Base-by-base conservation (phyloP, 148 eudicot species). In the Arbutus unedo region DNA sequence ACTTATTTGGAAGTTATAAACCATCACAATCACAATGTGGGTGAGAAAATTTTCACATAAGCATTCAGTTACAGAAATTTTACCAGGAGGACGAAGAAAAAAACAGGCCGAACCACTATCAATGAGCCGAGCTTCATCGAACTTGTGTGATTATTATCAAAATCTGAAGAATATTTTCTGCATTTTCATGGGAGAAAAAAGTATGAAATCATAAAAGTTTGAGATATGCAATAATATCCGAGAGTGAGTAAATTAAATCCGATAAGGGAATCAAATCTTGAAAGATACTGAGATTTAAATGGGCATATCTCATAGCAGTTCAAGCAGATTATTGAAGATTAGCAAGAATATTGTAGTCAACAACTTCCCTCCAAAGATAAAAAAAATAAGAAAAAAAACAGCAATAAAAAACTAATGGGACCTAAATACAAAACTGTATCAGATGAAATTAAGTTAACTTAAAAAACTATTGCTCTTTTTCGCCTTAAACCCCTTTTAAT, bases 11-110 rank as follows among this genome's bases (percentile, higher is more conserved):
- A 13, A 25, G 38, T 41, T 60, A 0, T 57, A 13, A 15, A 82
- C 25, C 13, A 15, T 6, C 66, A 4, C 23, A 15, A 53, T 45
- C 10, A 8, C 31, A 48, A 76, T 55, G 4, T 19, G 2, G 10
- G 7, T n/a, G 66, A 15, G 55, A 14, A 64, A 62, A 43, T 15
- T 7, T 11, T 6, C 18, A 55, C 4, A 72, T 7, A 13, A 18
- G 11, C 45, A 25, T 41, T n/a, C 13, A 19, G 6, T 19, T 31
- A 7, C 3, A 23, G 73, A 11, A 77, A 82, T 59, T 31, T 31
- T 88, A 87, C 90, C 91, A 86, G 76, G 47, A 89, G 21, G n/a
- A 83, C 25, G 79, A 89, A 86, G 83, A 84, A 81, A 2, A 82
- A 76, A 75, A 86, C 38, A 9, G 90, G 90, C 41, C 85, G 79